Base-by-base conservation (phyloP, 345 rosid genomes). In the Lagerstroemia speciosa region DNA sequence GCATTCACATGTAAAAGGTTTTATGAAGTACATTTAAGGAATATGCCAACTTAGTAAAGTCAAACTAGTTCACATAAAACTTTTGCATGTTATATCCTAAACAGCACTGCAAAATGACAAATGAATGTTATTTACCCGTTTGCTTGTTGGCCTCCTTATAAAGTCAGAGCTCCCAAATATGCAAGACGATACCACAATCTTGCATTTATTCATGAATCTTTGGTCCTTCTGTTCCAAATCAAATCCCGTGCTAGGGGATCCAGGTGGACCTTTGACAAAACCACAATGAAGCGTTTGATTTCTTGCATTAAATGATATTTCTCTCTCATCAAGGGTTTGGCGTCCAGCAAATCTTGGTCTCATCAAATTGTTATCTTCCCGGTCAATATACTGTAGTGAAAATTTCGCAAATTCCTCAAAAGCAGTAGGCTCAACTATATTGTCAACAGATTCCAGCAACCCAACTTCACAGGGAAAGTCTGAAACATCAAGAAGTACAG, bases 121-220 rank as follows among this genome's bases (percentile, higher is more conserved):
- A 27, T 3, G 7, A 33, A 20, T 64, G 15, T 57, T 11, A 1
- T 57, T 60, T 81, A 93, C 98, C 81, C 64, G 81, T 81, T 72
- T 85, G 77, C 81, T 86, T 20, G 88, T 84, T 73, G 98, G 98
- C 78, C 92, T 79, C 78, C 98, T 83, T 69, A 93, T 77, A 77
- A 90, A 90, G 81, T 93, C 98, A 75, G 89, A 90, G 84, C 88
- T 90, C 60, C 97, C 97, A 19, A 93, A 90, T 60, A 93, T 93
- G 84, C 98, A 93, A 74, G 98, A 90, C 74, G 98, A 89, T 34
- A 93, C 98, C 2, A 79, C 87, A 69, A 93, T 75, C 64, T 40
- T 62, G 79, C 97, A 93, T 69, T 80, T 80, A 72, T 79, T 86
- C 97, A 93, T 87, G 70, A 82, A 93, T 5, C 79, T 82, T 73